Conservation (phyloP, 1,139 yeast species). For the Taphrina communis region DNA sequence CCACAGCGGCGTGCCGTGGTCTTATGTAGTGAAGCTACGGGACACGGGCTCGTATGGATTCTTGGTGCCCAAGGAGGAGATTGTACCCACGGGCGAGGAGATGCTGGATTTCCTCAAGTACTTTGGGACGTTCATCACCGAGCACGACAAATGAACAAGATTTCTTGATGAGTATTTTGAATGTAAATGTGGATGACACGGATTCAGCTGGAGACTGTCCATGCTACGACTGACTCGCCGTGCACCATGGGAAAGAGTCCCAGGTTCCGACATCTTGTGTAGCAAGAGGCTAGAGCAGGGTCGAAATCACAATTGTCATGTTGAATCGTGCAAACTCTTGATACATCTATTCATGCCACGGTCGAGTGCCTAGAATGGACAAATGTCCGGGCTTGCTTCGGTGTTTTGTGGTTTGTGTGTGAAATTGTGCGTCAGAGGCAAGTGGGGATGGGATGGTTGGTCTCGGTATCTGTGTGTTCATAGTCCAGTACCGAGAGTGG, state of each 20-base stretch:
- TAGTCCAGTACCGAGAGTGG: too few relatives aligned
- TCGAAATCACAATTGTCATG: too few relatives aligned
- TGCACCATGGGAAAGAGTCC: too few relatives aligned
- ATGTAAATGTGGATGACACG: too few relatives aligned
- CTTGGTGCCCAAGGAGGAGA: constrained; percentile 71
- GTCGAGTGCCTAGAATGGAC: not conserved
- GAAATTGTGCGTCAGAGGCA: constrained; percentile 1
- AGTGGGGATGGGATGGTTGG: not conserved
- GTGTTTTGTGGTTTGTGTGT: not conserved
- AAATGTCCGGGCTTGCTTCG: not conserved
- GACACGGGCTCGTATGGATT: constrained; percentile 87
- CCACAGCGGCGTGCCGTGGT: constrained; percentile 74
- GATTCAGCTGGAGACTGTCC: too few relatives aligned
- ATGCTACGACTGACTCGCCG: too few relatives aligned
- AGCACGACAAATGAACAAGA: constrained; percentile 3
- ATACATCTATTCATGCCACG: too few relatives aligned
- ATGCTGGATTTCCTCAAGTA: constrained; percentile 70
- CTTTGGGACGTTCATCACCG: constrained; percentile 66
- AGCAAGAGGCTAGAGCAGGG: too few relatives aligned
- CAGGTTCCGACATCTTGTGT: too few relatives aligned
- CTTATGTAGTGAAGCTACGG: constrained; percentile 78
- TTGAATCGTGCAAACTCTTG: too few relatives aligned
- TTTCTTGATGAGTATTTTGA: too few relatives aligned
- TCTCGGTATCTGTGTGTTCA: too few relatives aligned
- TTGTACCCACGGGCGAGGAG: constrained; percentile 77